Percentiles rank a stretch among this genome's conserved stretches.
phyloP scores from a whole-genome alignment of 1,284 basidiomycete species.

The Psilocybe mexicana region DNA sequence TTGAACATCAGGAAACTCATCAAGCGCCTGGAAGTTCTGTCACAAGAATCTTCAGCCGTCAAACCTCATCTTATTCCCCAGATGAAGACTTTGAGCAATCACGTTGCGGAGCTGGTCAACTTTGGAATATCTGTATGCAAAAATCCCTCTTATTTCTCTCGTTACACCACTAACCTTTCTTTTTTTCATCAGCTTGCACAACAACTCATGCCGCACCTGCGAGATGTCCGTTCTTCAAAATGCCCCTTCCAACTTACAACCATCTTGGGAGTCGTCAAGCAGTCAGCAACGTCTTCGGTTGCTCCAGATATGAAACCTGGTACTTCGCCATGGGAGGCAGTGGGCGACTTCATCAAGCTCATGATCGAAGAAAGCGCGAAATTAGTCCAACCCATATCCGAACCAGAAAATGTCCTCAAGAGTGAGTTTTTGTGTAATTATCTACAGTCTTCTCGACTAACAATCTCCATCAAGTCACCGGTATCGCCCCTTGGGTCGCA shows the following conservation, averaged over 20 bases:
- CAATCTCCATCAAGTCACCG: conserved; percentile 53
- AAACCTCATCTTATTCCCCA: conserved; percentile 70
- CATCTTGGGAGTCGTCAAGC: conserved; percentile 70
- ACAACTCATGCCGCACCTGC: conserved; percentile 78
- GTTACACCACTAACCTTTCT: neutral
- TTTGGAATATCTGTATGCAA: conserved; percentile 79
- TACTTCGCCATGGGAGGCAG: conserved; percentile 74
- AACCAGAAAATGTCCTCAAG: conserved; percentile 76
- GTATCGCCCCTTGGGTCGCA: conserved; percentile 83
- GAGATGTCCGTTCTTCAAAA: conserved; percentile 75
- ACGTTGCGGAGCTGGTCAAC: conserved; percentile 81
- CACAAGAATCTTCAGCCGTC: conserved; percentile 69
- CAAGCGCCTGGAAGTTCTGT: conserved; percentile 80
- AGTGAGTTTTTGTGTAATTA: conserved; percentile 48
- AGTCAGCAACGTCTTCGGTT: conserved; percentile 71
- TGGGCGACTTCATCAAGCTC: conserved; percentile 68
- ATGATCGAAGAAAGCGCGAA: conserved; percentile 72
- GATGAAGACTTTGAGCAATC: conserved; percentile 69
- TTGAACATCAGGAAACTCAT: conserved; percentile 71
- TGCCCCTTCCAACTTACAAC: conserved; percentile 73
- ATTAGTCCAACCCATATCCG: conserved; percentile 71
- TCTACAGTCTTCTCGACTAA: conserved; percentile 2
- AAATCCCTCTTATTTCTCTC: neutral
- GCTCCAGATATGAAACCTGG: conserved; percentile 68
- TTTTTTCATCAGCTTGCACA: conserved; percentile 69